These are phyloP conservation scores for Colletotrichum neosansevieriae DNA, from an alignment of 2,329 filamentous ascomycete species.

Conservation along the genomic window DNA sequence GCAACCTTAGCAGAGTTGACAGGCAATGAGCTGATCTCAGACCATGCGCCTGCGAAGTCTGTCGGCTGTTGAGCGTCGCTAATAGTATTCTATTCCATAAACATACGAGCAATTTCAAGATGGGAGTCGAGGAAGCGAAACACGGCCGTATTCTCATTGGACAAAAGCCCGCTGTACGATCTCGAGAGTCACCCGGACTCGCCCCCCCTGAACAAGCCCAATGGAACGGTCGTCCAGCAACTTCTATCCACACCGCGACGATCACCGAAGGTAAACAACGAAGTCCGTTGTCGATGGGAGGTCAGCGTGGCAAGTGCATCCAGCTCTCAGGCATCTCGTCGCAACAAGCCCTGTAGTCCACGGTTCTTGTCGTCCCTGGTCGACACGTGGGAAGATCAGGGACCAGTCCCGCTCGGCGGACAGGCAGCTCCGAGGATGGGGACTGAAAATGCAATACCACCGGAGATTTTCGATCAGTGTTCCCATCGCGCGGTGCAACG, in stretches of 20 bases:
- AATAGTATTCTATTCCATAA: too few relatives aligned
- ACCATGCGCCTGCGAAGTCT: not conserved
- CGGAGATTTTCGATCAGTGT: not conserved
- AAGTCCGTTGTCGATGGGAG: not conserved
- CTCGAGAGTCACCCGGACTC: not conserved
- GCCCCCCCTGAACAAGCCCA: not conserved
- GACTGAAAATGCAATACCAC: not conserved
- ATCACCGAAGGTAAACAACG: not conserved
- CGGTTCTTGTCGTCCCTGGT: not conserved
- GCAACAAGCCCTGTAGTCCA: not conserved
- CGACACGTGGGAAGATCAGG: not conserved
- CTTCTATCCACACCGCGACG: not conserved
- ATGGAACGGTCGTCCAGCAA: not conserved
- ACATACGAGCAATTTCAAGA: not conserved
- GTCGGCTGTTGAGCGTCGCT: not conserved
- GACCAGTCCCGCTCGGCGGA: not conserved
- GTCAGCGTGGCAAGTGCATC: not conserved
- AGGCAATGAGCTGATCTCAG: constrained; percentile 1
- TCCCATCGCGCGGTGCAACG: not conserved
- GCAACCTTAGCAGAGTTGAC: not conserved
- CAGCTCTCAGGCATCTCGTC: not conserved
- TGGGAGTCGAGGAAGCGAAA: not conserved
- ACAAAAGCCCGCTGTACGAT: not conserved
- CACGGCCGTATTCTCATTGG: not conserved
- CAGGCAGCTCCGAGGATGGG: not conserved